Evolutionary conservation across 495 filamentous ascomycete species (phyloP).

Genomic region (Astrothelium macrocarpum): DNA sequence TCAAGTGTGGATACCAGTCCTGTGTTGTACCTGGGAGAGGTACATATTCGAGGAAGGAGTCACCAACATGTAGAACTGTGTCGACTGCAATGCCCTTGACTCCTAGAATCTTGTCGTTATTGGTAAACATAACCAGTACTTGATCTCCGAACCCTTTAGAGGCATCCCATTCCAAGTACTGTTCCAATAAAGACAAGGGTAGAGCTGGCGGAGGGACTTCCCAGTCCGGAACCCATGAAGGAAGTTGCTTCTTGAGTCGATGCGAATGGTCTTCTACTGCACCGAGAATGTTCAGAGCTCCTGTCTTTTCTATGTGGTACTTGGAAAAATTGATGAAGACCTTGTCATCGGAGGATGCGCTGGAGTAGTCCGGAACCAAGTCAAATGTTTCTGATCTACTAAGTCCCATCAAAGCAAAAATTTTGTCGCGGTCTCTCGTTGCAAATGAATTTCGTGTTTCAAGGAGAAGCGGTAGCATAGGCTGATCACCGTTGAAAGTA

Average conservation of each 20-base stretch:
- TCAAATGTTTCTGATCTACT: not conserved
- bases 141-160: not conserved
- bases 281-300: not conserved
- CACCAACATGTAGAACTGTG: not conserved
- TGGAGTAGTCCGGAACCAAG: not conserved
- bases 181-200: not conserved
- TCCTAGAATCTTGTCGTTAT: not conserved
- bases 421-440: not conserved
- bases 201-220: not conserved
- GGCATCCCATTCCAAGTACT: not conserved
- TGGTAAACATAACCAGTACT: not conserved
- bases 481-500: not conserved
- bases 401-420: not conserved
- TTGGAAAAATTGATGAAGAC: not conserved
- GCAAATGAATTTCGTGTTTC: not conserved
- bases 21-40: too few relatives aligned
- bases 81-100: not conserved
- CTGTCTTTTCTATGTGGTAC: not conserved
- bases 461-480: not conserved
- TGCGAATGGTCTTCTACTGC: not conserved
- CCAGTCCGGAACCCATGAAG: not conserved
- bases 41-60: not conserved
- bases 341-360: not conserved
- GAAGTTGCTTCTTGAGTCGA: not conserved
- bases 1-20: not conserved